phyloP scores from a whole-genome alignment of 345 rosid species.

The Dovyalis caffra region DNA sequence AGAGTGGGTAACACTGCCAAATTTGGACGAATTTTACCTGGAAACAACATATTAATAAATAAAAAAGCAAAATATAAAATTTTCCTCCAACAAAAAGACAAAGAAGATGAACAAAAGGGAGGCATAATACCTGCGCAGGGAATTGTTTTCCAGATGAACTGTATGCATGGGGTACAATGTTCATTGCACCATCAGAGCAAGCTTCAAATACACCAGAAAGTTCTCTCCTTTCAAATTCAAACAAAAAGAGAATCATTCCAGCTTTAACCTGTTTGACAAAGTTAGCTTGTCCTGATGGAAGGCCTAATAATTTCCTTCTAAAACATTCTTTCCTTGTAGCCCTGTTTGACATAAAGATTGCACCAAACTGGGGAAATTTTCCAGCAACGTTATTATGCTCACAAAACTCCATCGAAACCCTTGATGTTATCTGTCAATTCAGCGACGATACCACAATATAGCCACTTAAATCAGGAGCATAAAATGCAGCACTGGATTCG shows the following conservation, averaged over 20 bases:
- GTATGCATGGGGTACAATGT: slow-evolving; percentile 59
- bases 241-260: slow-evolving; percentile 72
- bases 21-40: slow-evolving; percentile 50
- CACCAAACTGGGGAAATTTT: slow-evolving; percentile 48
- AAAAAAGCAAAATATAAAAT: background rate
- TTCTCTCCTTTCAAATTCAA: slow-evolving; percentile 58
- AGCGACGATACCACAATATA: slow-evolving; percentile 24
- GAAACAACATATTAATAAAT: background rate
- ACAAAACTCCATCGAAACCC: slow-evolving; percentile 27
- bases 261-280: slow-evolving; percentile 63
- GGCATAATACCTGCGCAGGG: slow-evolving; percentile 63
- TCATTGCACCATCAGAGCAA: slow-evolving; percentile 48
- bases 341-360: slow-evolving; percentile 66
- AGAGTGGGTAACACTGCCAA: slow-evolving; percentile 61
- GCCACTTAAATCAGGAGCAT: background rate
- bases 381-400: slow-evolving; percentile 30
- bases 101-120: background rate
- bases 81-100: background rate
- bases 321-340: slow-evolving; percentile 51
- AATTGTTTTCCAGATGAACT: slow-evolving; percentile 57
- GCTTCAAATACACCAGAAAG: slow-evolving; percentile 75
- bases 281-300: slow-evolving; percentile 36
- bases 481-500: background rate
- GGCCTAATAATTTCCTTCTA: slow-evolving; percentile 49
- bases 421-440: slow-evolving; percentile 30